phyloP scores from a whole-genome alignment of 1,284 basidiomycete genomes.

The Fistulinella cinereoalba region DNA sequence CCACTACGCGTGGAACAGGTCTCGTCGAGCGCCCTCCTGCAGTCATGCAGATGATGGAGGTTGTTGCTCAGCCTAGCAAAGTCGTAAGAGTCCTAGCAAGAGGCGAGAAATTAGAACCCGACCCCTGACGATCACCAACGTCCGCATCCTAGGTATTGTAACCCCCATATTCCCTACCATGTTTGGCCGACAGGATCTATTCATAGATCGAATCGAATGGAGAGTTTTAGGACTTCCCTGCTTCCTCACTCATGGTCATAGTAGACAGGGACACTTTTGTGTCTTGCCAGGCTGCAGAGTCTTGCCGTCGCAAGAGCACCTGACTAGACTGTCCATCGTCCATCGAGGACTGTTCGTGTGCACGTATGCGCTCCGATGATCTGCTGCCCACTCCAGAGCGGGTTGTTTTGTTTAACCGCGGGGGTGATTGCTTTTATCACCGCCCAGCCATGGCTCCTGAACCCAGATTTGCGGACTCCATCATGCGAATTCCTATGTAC shows the following conservation, averaged over 20 bases:
- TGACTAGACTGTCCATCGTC: conserved; percentile 21
- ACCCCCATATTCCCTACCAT: background rate
- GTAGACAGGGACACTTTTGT: conserved; percentile 20
- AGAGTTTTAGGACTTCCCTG: conserved; percentile 18
- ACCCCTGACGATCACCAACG: conserved; percentile 18
- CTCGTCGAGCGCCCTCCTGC: conserved; percentile 70
- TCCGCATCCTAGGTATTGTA: conserved; percentile 15
- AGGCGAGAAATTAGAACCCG: conserved; percentile 71
- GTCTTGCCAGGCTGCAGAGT: conserved; percentile 28
- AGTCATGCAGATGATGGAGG: conserved; percentile 73
- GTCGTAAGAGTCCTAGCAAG: conserved; percentile 73
- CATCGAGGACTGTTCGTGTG: conserved; percentile 26
- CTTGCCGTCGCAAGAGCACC: conserved; percentile 19
- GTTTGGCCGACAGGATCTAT: background rate
- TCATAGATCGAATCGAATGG: conserved; percentile 14
- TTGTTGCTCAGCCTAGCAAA: conserved; percentile 64
- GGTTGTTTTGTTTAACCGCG: conserved; percentile 21
- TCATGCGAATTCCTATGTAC: conserved; percentile 28
- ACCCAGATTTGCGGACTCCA: conserved; percentile 26
- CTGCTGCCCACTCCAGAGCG: conserved; percentile 16
- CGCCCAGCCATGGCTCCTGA: conserved; percentile 10
- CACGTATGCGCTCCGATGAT: conserved; percentile 23
- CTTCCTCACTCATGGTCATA: conserved; percentile 17
- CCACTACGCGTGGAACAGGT: conserved; percentile 27
- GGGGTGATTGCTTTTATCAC: conserved; percentile 16